Percentiles rank a stretch among this genome's conserved stretches.
Conservation (phyloP, 345 rosid genomes). For the Eutrema yunnanense region DNA sequence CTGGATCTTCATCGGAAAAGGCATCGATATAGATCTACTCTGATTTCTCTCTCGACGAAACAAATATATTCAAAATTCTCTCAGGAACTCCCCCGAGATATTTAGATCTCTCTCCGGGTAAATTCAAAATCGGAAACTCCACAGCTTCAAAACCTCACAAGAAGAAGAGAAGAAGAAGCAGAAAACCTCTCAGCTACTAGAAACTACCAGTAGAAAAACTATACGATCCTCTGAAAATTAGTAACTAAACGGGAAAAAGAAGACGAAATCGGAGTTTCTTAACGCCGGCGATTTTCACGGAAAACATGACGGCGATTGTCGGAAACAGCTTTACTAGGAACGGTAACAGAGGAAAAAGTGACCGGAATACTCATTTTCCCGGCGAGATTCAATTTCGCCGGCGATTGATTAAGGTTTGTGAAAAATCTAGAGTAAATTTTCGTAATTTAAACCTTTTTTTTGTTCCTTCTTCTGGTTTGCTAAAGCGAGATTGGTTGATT, state of each 20-base stretch:
- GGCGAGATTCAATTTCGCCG: conserved; percentile 29
- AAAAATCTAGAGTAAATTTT: neutral
- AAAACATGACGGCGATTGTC: conserved; percentile 61
- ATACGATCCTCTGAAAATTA: neutral
- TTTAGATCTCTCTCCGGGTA: neutral
- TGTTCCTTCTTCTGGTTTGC: neutral
- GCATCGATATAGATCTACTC: conserved; percentile 12
- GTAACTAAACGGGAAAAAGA: neutral
- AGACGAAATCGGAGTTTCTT: conserved; percentile 1
- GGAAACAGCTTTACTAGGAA: conserved; percentile 40
- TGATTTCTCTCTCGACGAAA: neutral
- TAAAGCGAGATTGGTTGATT: conserved; percentile 1
- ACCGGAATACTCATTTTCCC: conserved; percentile 47
- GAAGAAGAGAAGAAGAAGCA: neutral
- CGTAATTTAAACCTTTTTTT: neutral
- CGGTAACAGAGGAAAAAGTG: conserved; percentile 1
- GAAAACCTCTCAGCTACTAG: conserved; percentile 3
- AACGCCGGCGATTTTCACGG: conserved; percentile 38
- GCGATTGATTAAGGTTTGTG: neutral
- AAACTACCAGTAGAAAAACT: neutral
- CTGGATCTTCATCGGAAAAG: conserved; percentile 67
- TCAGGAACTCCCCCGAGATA: neutral
- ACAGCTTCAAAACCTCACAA: neutral
- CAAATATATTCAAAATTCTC: neutral
- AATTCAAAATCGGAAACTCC: neutral